phyloP scores from a whole-genome alignment of 805 yeast species.

The Suhomyces sp. region DNA sequence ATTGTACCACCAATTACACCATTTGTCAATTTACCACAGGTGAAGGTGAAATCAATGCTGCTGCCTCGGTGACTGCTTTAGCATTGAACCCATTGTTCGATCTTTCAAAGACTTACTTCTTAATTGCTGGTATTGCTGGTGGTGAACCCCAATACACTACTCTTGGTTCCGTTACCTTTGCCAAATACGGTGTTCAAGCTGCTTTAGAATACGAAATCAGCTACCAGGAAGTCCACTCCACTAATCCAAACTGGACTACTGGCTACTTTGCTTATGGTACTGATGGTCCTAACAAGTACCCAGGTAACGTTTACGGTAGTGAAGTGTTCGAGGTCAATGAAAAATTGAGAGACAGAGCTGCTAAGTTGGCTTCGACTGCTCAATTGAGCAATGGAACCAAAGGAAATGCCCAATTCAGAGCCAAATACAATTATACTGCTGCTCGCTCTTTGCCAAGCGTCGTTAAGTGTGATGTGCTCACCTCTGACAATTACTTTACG shows the following conservation, averaged over 20 bases:
- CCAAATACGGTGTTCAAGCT: slow-evolving; percentile 60
- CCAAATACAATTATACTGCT: slow-evolving; percentile 45
- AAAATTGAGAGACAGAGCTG: slow-evolving; percentile 56
- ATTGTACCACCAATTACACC: slow-evolving; percentile 51
- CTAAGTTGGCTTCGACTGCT: slow-evolving; percentile 47
- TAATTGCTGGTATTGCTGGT: slow-evolving; percentile 67
- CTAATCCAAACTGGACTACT: slow-evolving; percentile 50
- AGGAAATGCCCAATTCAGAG: slow-evolving; percentile 45
- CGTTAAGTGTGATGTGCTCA: slow-evolving; percentile 55
- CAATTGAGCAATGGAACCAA: slow-evolving; percentile 45
- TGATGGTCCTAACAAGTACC: slow-evolving; percentile 47
- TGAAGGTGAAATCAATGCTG: slow-evolving; percentile 68
- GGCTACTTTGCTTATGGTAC: slow-evolving; percentile 61
- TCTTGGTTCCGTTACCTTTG: slow-evolving; percentile 58
- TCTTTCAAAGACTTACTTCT: slow-evolving; percentile 56
- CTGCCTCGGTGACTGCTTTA: slow-evolving; percentile 54
- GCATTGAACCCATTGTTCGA: slow-evolving; percentile 54
- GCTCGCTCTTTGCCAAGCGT: slow-evolving; percentile 49
- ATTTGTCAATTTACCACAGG: slow-evolving; percentile 66
- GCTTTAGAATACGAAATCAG: slow-evolving; percentile 59
- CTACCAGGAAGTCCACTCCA: slow-evolving; percentile 30
- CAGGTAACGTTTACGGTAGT: slow-evolving; percentile 56
- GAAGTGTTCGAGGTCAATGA: slow-evolving; percentile 64
- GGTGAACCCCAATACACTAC: slow-evolving; percentile 56
- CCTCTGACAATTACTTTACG: slow-evolving; percentile 59